phyloP scores from a whole-genome alignment of 108 stramenopile genomes.

The Cyclotella cryptica region DNA sequence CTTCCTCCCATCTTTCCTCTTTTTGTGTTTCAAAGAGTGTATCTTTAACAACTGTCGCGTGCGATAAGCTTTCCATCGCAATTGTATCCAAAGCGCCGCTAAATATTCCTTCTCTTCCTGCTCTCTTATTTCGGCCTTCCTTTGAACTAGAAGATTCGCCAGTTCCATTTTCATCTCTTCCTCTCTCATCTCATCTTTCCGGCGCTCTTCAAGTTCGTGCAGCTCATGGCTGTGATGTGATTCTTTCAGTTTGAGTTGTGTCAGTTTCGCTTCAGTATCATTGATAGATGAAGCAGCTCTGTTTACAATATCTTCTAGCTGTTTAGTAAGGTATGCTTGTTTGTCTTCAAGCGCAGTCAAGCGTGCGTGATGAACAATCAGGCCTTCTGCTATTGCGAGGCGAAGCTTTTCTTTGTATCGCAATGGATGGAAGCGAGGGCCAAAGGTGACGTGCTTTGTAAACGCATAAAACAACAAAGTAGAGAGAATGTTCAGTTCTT shows the following conservation, averaged over 20 bases:
- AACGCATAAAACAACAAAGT: no score
- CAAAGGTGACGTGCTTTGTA: background rate
- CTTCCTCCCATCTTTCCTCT: conserved; percentile 25
- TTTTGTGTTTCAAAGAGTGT: background rate
- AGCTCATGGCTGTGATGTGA: background rate
- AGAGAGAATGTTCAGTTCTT: no score
- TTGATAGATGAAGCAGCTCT: background rate
- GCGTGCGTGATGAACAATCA: conserved; percentile 8
- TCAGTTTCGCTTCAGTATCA: conserved; percentile 7
- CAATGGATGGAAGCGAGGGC: background rate
- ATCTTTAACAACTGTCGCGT: conserved; percentile 24
- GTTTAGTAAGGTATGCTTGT: background rate
- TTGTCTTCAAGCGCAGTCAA: conserved; percentile 11
- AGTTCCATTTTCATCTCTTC: background rate
- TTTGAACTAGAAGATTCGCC: background rate
- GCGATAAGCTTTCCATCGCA: conserved; percentile 39
- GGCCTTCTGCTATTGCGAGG: conserved; percentile 6
- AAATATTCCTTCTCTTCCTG: conserved; percentile 26
- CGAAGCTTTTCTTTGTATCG: conserved; percentile 1
- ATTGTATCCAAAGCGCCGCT: conserved; percentile 41
- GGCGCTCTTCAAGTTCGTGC: conserved; percentile 12
- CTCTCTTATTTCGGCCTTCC: background rate
- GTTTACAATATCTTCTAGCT: background rate
- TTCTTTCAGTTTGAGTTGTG: conserved; percentile 12
- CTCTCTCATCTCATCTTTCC: conserved; percentile 18